Evolutionary conservation across 768 basidiomycete genomes (phyloP).

Genomic region (Trametopsis cervina): DNA sequence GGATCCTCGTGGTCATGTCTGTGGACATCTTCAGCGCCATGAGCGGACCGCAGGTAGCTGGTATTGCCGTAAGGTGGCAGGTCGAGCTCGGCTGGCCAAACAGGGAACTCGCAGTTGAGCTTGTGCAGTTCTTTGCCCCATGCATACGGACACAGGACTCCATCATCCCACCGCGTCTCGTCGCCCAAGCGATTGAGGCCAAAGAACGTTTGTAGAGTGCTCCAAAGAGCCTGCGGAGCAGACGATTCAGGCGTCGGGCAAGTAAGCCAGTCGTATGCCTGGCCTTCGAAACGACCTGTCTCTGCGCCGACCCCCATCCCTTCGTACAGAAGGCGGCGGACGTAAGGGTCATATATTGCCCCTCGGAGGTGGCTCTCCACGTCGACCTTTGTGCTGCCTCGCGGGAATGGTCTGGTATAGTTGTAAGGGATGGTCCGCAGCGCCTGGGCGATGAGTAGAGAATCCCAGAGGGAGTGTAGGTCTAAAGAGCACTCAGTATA

Average conservation of each 20-base stretch:
- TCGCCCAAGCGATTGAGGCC: conserved; percentile 10
- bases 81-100: conserved; percentile 74
- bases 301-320: conserved; percentile 52
- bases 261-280: conserved; percentile 54
- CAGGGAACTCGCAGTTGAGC: conserved; percentile 70
- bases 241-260: conserved; percentile 41
- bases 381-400: conserved; percentile 49
- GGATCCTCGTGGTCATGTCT: conserved; percentile 9
- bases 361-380: conserved; percentile 45
- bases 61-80: conserved; percentile 30
- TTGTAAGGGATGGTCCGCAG: conserved; percentile 68
- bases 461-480: conserved; percentile 87
- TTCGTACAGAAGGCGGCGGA: conserved; percentile 84
- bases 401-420: conserved; percentile 70
- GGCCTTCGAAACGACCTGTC: conserved; percentile 41
- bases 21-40: conserved; percentile 11
- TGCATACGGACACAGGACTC: conserved; percentile 61
- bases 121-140: conserved; percentile 71
- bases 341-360: conserved; percentile 80
- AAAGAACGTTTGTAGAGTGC: conserved; percentile 13
- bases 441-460: conserved; percentile 71
- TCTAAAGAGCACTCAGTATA: conserved; percentile 31
- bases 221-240: background rate
- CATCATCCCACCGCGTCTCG: conserved; percentile 41
- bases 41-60: background rate